Evolutionary conservation across 1,284 basidiomycete species (phyloP).

Genomic region (Trametes sp.): DNA sequence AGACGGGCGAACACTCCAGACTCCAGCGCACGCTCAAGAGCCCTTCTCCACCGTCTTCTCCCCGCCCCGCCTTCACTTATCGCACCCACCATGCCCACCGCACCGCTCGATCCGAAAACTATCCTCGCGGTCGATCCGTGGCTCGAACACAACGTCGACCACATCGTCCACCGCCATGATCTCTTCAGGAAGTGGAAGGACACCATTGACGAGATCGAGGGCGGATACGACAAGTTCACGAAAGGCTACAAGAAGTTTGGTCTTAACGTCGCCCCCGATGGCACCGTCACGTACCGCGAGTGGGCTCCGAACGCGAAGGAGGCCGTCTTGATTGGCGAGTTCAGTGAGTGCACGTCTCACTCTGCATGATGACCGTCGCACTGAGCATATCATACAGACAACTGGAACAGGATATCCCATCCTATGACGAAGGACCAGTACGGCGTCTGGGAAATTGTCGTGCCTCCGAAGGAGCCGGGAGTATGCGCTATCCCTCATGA

Average conservation of each 20-base stretch:
- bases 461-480: constrained; percentile 77
- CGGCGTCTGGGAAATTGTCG: constrained; percentile 90
- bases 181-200: constrained; percentile 80
- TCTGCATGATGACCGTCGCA: not conserved
- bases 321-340: constrained; percentile 92
- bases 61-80: constrained; percentile 8
- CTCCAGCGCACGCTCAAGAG: constrained; percentile 1
- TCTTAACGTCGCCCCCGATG: constrained; percentile 74
- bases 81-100: constrained; percentile 33
- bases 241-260: constrained; percentile 90
- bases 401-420: constrained; percentile 87
- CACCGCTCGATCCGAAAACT: constrained; percentile 55
- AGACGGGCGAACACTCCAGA: constrained; percentile 22
- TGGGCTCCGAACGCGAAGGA: constrained; percentile 94
- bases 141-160: constrained; percentile 78
- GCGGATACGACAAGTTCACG: constrained; percentile 90
- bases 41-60: constrained; percentile 22
- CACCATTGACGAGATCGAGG: constrained; percentile 78
- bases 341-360: constrained; percentile 72
- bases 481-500: constrained; percentile 91
- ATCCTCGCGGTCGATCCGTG: constrained; percentile 73
- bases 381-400: constrained; percentile 58
- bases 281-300: constrained; percentile 87
- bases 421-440: constrained; percentile 88
- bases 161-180: constrained; percentile 77